Evolutionary conservation across 805 yeast species (phyloP).

Genomic region (Yamadazyma insecticola): DNA sequence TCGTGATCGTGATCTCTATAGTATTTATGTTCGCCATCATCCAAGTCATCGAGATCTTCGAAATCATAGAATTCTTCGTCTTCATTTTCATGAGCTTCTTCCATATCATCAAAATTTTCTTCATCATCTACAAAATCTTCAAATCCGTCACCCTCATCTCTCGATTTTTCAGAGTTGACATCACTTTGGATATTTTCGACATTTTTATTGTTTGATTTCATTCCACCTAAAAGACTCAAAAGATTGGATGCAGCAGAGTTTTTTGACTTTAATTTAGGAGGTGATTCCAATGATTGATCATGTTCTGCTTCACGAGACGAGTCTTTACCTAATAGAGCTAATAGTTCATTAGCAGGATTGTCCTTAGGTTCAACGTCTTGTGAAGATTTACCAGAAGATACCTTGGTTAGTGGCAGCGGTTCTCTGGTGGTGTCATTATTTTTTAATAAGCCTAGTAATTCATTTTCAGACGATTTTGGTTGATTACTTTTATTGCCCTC

Average conservation of each 20-base stretch:
- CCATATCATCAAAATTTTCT: neutral
- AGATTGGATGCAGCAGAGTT: slow-evolving; percentile 1
- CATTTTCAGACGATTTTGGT: slow-evolving; percentile 5
- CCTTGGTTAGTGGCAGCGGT: neutral
- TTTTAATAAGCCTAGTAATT: slow-evolving; percentile 11
- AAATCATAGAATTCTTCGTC: slow-evolving; percentile 16
- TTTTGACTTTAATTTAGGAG: too few relatives aligned
- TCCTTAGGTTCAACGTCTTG: neutral
- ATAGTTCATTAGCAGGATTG: slow-evolving; percentile 13
- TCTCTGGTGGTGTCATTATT: neutral
- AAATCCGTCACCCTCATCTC: slow-evolving; percentile 9
- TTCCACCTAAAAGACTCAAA: slow-evolving; percentile 1
- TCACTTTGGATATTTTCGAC: neutral
- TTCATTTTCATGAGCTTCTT: neutral
- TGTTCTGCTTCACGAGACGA: slow-evolving; percentile 5
- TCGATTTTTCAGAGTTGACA: neutral
- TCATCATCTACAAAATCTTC: too few relatives aligned
- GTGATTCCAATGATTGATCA: neutral
- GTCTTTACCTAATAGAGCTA: slow-evolving; percentile 11
- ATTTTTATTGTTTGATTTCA: neutral
- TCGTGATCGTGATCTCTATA: neutral
- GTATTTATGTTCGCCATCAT: slow-evolving; percentile 13
- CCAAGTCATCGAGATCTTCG: slow-evolving; percentile 29
- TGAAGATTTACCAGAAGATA: neutral
- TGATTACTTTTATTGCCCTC: neutral